These are phyloP conservation scores for Fusarium devonianum DNA, from an alignment of 2,329 filamentous ascomycete species.

Conservation along the genomic window DNA sequence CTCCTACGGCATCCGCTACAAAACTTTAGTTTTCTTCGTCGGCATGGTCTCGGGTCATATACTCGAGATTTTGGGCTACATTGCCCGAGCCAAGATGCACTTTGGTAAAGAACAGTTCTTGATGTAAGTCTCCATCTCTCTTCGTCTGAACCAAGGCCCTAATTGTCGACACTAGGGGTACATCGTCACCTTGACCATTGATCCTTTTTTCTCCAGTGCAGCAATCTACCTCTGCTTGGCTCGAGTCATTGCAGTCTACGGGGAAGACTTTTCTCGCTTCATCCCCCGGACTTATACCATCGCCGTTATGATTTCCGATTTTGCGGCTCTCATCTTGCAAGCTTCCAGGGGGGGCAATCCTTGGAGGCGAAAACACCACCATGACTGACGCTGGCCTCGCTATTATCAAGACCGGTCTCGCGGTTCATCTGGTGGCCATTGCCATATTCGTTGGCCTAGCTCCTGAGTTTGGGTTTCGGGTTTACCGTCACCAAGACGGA, in stretches of 20 bases:
- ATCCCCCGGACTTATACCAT: constrained; percentile 44
- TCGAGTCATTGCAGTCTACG: constrained; percentile 54
- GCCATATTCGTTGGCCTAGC: constrained; percentile 11
- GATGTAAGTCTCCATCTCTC: constrained; percentile 50
- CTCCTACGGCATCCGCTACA: constrained; percentile 48
- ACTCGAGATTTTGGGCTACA: constrained; percentile 66
- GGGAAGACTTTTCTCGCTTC: constrained; percentile 47
- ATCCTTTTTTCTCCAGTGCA: constrained; percentile 68
- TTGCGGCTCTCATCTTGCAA: constrained; percentile 59
- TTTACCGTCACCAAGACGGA: constrained; percentile 5
- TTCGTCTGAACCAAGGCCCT: not conserved
- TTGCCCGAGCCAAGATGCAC: constrained; percentile 62
- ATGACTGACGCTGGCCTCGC: constrained; percentile 11
- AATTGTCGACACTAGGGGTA: constrained; percentile 20
- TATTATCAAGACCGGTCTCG: constrained; percentile 28
- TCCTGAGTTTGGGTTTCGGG: not conserved
- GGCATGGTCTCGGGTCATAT: constrained; percentile 60
- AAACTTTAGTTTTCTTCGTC: constrained; percentile 50
- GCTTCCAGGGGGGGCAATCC: constrained; percentile 57
- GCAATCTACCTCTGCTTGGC: constrained; percentile 67
- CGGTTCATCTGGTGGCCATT: constrained; percentile 25
- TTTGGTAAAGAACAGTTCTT: constrained; percentile 62
- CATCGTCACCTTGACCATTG: constrained; percentile 63
- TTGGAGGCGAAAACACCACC: constrained; percentile 12
- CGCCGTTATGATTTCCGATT: constrained; percentile 56